Evolutionary conservation across 1,284 basidiomycete species (phyloP).

Genomic region (Cryptococcus floricola): DNA sequence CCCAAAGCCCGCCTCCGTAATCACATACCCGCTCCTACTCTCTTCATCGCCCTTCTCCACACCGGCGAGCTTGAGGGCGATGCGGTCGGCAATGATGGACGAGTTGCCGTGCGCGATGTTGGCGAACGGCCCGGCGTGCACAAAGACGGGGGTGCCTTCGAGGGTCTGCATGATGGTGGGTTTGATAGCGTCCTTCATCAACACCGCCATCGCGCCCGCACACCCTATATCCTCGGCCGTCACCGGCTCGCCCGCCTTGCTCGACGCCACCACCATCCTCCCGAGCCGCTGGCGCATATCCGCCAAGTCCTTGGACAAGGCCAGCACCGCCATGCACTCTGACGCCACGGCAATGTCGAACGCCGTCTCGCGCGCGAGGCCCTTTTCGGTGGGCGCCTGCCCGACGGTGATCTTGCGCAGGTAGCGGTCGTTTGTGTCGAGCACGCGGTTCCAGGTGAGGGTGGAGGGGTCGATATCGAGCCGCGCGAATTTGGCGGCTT

Average conservation of each 20-base stretch:
- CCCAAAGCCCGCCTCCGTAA: conserved; percentile 98
- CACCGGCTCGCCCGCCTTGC: conserved; percentile 83
- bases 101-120: conserved; percentile 99
- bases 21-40: conserved; percentile 84
- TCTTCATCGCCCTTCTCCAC: conserved; percentile 84
- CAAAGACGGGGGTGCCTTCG: conserved; percentile 97
- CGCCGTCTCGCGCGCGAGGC: conserved; percentile 79
- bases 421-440: conserved; percentile 97
- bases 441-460: conserved; percentile 96
- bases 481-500: conserved; percentile 82
- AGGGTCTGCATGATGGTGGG: conserved; percentile 99
- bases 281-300: conserved; percentile 85
- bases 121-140: conserved; percentile 97
- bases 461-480: conserved; percentile 88
- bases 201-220: conserved; percentile 90
- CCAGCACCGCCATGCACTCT: conserved; percentile 97
- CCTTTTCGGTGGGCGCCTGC: conserved; percentile 83
- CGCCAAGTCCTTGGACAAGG: conserved; percentile 76
- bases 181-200: conserved; percentile 99
- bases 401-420: conserved; percentile 92
- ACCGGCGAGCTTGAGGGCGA: conserved; percentile 95
- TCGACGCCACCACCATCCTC: conserved; percentile 78
- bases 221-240: conserved; percentile 97
- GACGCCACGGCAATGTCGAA: conserved; percentile 98
- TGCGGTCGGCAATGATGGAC: conserved; percentile 92